Conservation (phyloP, 805 yeast genomes). For the Yamadazyma tumulicola region DNA sequence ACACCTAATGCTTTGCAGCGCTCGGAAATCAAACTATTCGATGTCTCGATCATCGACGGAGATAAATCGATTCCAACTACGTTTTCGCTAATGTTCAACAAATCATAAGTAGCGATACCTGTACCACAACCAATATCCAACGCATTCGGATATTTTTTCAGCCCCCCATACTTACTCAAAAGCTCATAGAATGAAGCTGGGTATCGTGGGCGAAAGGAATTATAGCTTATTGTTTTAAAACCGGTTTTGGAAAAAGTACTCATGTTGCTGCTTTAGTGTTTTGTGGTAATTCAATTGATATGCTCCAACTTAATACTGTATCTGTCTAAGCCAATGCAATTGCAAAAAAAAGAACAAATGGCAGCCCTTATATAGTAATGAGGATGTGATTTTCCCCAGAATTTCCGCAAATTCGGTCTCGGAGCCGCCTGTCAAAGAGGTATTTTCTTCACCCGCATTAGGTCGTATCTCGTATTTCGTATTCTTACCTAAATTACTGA, state of each 20-base stretch:
- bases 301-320: constrained; percentile 1
- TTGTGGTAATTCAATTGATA: neutral
- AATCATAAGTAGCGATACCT: constrained; percentile 48
- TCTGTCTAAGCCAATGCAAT: no score
- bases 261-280: constrained; percentile 20
- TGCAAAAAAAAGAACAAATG: no score
- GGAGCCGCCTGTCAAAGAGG: constrained; percentile 2
- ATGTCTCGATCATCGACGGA: constrained; percentile 43
- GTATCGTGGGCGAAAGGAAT: constrained; percentile 41
- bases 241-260: constrained; percentile 30
- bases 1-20: constrained; percentile 23
- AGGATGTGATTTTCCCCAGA: constrained; percentile 1
- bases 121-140: constrained; percentile 52
- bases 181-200: constrained; percentile 35
- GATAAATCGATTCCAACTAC: constrained; percentile 49
- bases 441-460: no score
- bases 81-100: constrained; percentile 33
- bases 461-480: no score
- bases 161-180: constrained; percentile 22
- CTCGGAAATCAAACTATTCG: constrained; percentile 25
- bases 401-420: neutral
- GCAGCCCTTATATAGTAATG: no score
- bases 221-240: constrained; percentile 32
- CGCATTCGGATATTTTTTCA: constrained; percentile 21
- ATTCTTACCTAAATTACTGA: no score